Evolutionary conservation across 768 basidiomycete species (phyloP).

Genomic region (Termitomyces sp.): DNA sequence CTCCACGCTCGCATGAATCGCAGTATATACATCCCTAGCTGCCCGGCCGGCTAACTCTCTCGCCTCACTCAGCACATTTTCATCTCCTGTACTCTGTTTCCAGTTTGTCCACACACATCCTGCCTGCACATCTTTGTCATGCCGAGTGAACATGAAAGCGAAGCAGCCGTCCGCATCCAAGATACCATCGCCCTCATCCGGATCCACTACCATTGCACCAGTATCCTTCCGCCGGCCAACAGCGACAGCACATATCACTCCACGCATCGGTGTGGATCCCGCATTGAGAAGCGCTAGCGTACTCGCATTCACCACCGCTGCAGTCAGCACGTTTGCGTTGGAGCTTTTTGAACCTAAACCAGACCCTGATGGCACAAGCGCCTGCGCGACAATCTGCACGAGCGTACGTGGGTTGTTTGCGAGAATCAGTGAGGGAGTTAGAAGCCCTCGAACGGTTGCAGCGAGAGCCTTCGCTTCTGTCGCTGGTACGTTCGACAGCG

Average conservation of each 20-base stretch:
- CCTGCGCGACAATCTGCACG: conserved; percentile 76
- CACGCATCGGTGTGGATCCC: conserved; percentile 69
- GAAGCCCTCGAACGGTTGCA: conserved; percentile 48
- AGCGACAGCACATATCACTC: conserved; percentile 68
- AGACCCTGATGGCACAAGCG: conserved; percentile 31
- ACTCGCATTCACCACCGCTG: conserved; percentile 69
- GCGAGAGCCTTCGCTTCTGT: conserved; percentile 65
- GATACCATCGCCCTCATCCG: conserved; percentile 40
- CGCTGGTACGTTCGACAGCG: conserved; percentile 65
- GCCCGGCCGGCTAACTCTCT: conserved; percentile 46
- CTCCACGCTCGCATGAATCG: conserved; percentile 43
- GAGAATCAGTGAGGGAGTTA: conserved; percentile 65
- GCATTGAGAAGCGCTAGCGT: conserved; percentile 67
- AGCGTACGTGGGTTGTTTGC: conserved; percentile 68
- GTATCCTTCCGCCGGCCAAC: conserved; percentile 37
- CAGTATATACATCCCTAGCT: conserved; percentile 43
- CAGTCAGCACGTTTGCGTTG: conserved; percentile 40
- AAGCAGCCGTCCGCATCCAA: conserved; percentile 58
- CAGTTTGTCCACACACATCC: conserved; percentile 60
- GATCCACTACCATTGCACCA: conserved; percentile 47
- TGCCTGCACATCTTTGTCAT: conserved; percentile 15
- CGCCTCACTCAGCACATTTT: conserved; percentile 39
- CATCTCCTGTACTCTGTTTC: conserved; percentile 28
- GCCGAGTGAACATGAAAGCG: conserved; percentile 55
- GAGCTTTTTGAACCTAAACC: background rate